phyloP scores from a whole-genome alignment of 441 rosid species.

The Gossypium davidsonii region DNA sequence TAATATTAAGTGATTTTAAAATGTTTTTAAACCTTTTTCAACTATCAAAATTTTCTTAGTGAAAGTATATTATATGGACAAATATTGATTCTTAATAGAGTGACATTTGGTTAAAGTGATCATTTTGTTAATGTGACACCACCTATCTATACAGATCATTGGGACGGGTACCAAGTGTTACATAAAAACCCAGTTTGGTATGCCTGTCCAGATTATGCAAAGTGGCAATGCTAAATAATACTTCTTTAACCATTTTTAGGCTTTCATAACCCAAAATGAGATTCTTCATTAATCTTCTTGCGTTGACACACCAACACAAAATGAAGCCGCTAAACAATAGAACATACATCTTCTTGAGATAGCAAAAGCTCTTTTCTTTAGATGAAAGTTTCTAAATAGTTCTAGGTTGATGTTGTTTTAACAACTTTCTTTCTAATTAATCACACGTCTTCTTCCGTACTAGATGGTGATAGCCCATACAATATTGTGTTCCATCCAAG shows the following conservation, averaged over 20 bases:
- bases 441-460: not conserved
- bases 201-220: not conserved
- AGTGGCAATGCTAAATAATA: not conserved
- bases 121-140: too few relatives aligned
- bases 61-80: too few relatives aligned
- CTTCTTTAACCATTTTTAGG: not conserved
- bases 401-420: not conserved
- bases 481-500: not conserved
- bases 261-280: not conserved
- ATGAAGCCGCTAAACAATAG: not conserved
- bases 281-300: not conserved
- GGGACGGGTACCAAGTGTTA: too few relatives aligned
- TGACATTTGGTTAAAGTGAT: too few relatives aligned
- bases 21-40: too few relatives aligned
- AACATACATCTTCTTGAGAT: not conserved
- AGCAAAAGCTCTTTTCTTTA: not conserved
- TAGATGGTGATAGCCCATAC: not conserved
- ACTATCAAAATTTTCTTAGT: too few relatives aligned
- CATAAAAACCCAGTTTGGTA: not conserved
- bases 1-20: too few relatives aligned
- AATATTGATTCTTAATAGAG: too few relatives aligned
- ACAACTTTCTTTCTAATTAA: not conserved
- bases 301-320: not conserved
- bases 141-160: too few relatives aligned
- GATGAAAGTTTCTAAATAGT: not conserved